Evolutionary conservation across 2,329 filamentous ascomycete species (phyloP), one percentile per base, ranked within the genome.

Genomic region (Lasiodiplodia hormozganensis): DNA sequence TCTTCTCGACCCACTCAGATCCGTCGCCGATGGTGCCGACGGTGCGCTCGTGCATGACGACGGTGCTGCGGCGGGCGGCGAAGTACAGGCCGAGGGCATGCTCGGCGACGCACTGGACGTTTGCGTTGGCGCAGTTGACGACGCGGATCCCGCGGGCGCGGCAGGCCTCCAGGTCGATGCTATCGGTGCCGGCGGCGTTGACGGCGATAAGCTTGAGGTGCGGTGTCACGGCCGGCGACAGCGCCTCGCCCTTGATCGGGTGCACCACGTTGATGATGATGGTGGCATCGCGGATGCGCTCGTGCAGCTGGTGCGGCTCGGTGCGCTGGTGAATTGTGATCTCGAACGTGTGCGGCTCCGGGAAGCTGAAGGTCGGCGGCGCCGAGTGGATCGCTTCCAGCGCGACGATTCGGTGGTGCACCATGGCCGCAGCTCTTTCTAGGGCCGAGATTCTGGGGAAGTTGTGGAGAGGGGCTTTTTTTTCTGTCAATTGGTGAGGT

Each of bases 1-100:
- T 77, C 69, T 76, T 77, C 21, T 16, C 53, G 10, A 18, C 28
- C 65, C 65, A 67, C 53, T 67, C 65, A 14, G 21, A 25, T 28
- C 65, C 65, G 65, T 58, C 53, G 28, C 65, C 65, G 28, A 60
- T 23, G 2, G 43, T 38, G 25, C 72, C 74, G 16, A 75, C 74
- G 14, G 76, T 78, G 12, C 79, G 65, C 21, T 73, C 65, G 72
- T 83, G 77, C 71, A 82, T 73, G 34, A 75, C 72, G 28, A 82
- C 72, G 12, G 84, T 77, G 67, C 77, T 77, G 67, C 83, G 76
- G 62, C 84, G 77, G 7, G 82, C 74, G 5, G 83, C 82, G 71
- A 84, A 84, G 73, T 85, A 85, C 68, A 86, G 72, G 53, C 80
- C 82, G 51, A 86, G 79, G 12, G 84, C 84, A 77, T 86, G 84